Evolutionary conservation across 108 stramenopile genomes (phyloP), one percentile per base, ranked within the genome.

Genomic region (Cyclotella baltica): DNA sequence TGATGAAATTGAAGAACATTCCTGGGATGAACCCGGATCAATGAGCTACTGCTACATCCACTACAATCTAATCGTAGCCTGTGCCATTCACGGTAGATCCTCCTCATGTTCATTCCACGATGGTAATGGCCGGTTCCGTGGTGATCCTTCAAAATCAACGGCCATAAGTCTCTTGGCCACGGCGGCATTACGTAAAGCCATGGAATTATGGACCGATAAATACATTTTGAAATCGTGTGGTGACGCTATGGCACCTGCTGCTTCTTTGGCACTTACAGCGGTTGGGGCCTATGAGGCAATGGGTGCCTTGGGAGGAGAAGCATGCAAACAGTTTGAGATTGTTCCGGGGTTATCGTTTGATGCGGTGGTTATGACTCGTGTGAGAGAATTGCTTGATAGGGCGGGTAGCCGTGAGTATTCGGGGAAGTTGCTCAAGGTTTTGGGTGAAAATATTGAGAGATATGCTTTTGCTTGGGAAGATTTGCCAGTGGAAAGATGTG

Each of bases 171-270:
- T 61, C 57, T 19, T 72, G 19, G 28, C 70, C 22, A 38, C 59
- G 2, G 70, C 70, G n/a, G 57, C 70, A 4, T 19, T 72, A 4
- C 43, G 70, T 6, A 34, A 59, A 29, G 70, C 58, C 3, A 61
- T 72, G 58, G 37, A 37, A 43, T 62, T 72, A 27, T 59, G 70
- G 70, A 61, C 70, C 15, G 29, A 72, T 31, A 40, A 40, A 23
- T 16, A 28, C 28, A 59, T 72, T 16, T 48, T 72, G 57, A 59
- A 34, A 5, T 72, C 70, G 20, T 72, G 70, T 72, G 70, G 70
- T 1, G 59, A 72, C 62, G 70, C 70, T 1, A 72, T 72, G 70
- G 70, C 70, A 20, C 70, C 70, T 27, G 70, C 70, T 15, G 70
- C 70, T 1, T 58, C 58, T 29, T 35, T 72, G 31, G 58, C 70